Base-by-base conservation (phyloP, 805 yeast genomes). In the Saccharomycopsis fodiens region DNA sequence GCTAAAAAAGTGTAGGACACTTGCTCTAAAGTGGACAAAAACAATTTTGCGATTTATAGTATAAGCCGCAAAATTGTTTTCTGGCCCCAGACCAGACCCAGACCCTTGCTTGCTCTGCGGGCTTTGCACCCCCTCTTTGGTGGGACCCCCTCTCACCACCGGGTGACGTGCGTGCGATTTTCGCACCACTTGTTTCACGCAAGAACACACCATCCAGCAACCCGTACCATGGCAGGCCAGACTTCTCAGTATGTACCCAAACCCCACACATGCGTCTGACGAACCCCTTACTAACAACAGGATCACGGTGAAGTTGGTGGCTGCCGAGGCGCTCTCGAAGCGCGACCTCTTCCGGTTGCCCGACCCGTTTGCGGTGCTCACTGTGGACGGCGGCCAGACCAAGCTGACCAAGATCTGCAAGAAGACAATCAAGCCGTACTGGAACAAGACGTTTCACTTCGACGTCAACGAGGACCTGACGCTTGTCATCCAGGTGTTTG, bases 301-400 rank as follows among this genome's bases (percentile, higher is more conserved):
- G 34, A 37, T 47, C 2, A 32, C 51, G n/a, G 51, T 83, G 35
- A 81, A 82, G 59, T 76, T 93, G 35, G 91, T 93, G 37, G 97
- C 97, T 13, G 97, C 97, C 12, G 98, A 93, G 63, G 85, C 95
- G 21, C 79, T 93, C 47, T 87, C 86, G 65, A 93, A 93, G 66
- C 75, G 99, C 52, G 99, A 93, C 63, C 89, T 93, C 20, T 86
- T 89, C 62, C 79, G 95, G 47, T 85, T 89, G 52, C 98, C 99
- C 2, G 98, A 93, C 64, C 98, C 99, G 8, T 93, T 93, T 67
- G 96, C 97, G 1, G 97, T 93, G 30, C 70, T 93, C 52, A 91
- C 97, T 10, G 89, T 93, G n/a, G 98, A 93, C 63, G 97, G 97
- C 3, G 80, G 85, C 17, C 98, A 93, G 61, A 93, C 97, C 1